Evolutionary conservation across 2,329 filamentous ascomycete genomes (phyloP), one percentile per base, ranked within the genome.

Genomic region (Apiospora phragmitis): DNA sequence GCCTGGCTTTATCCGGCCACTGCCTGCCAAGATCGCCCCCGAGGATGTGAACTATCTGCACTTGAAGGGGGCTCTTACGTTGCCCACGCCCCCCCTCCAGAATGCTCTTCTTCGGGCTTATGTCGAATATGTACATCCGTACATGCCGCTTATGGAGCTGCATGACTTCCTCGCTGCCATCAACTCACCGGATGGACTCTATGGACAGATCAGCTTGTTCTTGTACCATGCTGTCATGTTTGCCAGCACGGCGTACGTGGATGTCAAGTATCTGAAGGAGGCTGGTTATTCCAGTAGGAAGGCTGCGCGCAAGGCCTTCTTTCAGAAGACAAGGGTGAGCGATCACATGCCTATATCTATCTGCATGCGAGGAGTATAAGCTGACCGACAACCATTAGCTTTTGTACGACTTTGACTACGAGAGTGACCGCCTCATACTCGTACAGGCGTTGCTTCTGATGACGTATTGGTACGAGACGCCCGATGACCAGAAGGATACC

Each of bases 391-490:
- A 71, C 94, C 90, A 87, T 72, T 72, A 94, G 90, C 87, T 96
- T 3, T 86, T 98, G 24, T 98, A 98, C 82, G 95, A 98, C 79
- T 97, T 97, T 75, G 95, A 98, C 81, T 97, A 97, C 80, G 95
- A 98, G 81, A 90, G 91, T 62, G 95, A 98, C 80, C 93, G 95
- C 68, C 91, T 98, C 71, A 90, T 94, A 26, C 88, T 98, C 32
- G 94, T 98, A 21, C 95, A 98, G 81, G 92, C 93, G 5, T 86
- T 98, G 29, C 86, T 98, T 32, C 87, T 98, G 71, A 95, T 98
- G 93, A 97, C 95, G 4, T 97, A 97, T 80, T 98, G 95, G 93
- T 98, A 98, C 80, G 95, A 98, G 82, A 97, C 94, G 16, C 95
- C 95, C 0, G 94, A 98, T 81, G 95, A 98, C 80, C 94, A 97